These are phyloP conservation scores for Hypoxylon fuscum DNA, from an alignment of 495 filamentous ascomycete species.

Conservation along the genomic window DNA sequence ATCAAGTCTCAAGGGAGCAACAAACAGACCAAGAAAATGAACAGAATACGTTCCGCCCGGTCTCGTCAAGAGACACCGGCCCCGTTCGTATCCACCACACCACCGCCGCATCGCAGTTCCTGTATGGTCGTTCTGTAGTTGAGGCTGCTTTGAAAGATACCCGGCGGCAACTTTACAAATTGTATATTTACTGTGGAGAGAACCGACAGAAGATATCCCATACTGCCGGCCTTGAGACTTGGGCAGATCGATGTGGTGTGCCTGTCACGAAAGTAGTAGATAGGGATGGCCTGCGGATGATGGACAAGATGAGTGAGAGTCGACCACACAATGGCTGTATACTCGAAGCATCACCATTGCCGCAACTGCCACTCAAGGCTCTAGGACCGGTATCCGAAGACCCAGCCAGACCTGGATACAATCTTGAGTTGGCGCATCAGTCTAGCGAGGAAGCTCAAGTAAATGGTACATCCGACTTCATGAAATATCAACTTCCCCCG, in stretches of 20 bases:
- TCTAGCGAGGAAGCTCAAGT: constrained; percentile 74
- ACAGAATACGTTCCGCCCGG: neutral
- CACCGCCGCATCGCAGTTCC: constrained; percentile 86
- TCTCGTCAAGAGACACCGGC: constrained; percentile 8
- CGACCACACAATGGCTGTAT: constrained; percentile 92
- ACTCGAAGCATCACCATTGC: constrained; percentile 86
- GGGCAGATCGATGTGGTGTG: constrained; percentile 67
- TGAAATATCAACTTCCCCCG: constrained; percentile 49
- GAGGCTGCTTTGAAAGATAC: constrained; percentile 77
- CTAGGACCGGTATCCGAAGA: constrained; percentile 59
- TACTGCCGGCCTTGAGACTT: constrained; percentile 59
- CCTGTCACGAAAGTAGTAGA: constrained; percentile 57
- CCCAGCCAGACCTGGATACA: constrained; percentile 56
- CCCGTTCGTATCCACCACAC: constrained; percentile 78
- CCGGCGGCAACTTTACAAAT: constrained; percentile 78
- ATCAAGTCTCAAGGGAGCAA: neutral
- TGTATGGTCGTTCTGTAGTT: constrained; percentile 86
- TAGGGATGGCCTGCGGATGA: constrained; percentile 62
- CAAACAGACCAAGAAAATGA: neutral
- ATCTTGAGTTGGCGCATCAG: constrained; percentile 71
- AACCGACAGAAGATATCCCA: constrained; percentile 53
- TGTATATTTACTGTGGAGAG: constrained; percentile 76
- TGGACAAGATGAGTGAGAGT: constrained; percentile 85
- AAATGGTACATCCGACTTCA: constrained; percentile 66
- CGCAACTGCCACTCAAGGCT: constrained; percentile 71